These are phyloP conservation scores for Inga laurina DNA, from an alignment of 306 rosid genomes.

Conservation along the genomic window DNA sequence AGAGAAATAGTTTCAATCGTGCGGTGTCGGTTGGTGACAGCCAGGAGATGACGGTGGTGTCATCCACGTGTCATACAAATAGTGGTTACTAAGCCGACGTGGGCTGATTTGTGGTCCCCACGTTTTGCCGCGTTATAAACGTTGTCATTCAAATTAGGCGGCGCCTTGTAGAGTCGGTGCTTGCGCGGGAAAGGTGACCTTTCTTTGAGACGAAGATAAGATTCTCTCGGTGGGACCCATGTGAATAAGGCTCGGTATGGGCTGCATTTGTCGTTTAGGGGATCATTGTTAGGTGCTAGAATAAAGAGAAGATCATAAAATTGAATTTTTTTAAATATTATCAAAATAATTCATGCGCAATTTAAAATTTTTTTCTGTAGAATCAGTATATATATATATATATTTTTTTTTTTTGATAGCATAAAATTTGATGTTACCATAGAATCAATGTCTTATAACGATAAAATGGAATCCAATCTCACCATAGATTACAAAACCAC, in stretches of 20 bases:
- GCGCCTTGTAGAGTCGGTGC: conserved; percentile 38
- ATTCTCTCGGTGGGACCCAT: conserved; percentile 1
- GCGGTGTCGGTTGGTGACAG: conserved; percentile 38
- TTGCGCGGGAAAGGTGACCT: conserved; percentile 56
- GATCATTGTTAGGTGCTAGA: not conserved
- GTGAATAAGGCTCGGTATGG: conserved; percentile 17
- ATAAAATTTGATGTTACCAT: no score
- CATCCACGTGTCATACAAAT: not conserved
- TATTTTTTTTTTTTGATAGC: no score
- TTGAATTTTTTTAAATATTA: no score
- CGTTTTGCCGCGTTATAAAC: conserved; percentile 34
- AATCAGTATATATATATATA: no score
- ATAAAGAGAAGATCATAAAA: no score
- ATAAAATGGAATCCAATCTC: no score
- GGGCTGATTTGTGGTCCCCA: conserved; percentile 15
- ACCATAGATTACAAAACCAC: no score
- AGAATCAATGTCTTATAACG: no score
- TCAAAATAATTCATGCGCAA: no score
- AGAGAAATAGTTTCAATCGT: conserved; percentile 7
- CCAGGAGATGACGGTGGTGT: not conserved
- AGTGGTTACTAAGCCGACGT: conserved; percentile 2
- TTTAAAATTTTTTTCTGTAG: no score
- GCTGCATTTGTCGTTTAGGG: conserved; percentile 24
- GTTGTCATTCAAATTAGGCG: conserved; percentile 45
- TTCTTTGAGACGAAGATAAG: not conserved